Evolutionary conservation across 495 filamentous ascomycete species (phyloP).

Genomic region (Cryomyces minteri): DNA sequence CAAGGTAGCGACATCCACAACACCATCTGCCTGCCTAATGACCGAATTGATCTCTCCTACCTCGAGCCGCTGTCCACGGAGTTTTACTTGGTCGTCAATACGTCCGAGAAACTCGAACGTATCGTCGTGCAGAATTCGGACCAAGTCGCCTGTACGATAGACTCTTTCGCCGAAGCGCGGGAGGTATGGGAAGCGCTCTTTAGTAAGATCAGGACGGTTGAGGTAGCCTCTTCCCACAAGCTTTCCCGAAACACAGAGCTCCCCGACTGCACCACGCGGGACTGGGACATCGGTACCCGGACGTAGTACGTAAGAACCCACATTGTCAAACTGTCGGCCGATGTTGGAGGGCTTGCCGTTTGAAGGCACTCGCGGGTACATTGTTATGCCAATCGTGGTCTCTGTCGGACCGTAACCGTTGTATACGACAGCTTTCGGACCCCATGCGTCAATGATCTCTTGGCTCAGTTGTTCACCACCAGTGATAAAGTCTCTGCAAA

Average conservation of each 20-base stretch:
- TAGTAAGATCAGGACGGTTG: conserved; percentile 50
- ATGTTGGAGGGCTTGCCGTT: conserved; percentile 72
- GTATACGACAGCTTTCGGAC: conserved; percentile 41
- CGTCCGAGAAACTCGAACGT: conserved; percentile 59
- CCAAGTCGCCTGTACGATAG: conserved; percentile 69
- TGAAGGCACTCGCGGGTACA: conserved; percentile 49
- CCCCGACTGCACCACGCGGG: conserved; percentile 61
- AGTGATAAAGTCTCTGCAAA: conserved; percentile 56
- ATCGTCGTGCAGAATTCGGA: conserved; percentile 49
- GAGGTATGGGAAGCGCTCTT: conserved; percentile 41
- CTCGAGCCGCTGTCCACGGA: conserved; percentile 61
- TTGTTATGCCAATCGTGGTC: conserved; percentile 72
- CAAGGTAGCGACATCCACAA: conserved; percentile 44
- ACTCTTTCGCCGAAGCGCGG: conserved; percentile 30
- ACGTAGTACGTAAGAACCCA: conserved; percentile 60
- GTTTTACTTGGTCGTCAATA: conserved; percentile 64
- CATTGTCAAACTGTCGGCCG: conserved; percentile 64
- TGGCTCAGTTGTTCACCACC: conserved; percentile 55
- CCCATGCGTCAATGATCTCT: conserved; percentile 57
- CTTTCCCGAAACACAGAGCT: conserved; percentile 72
- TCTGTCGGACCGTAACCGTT: conserved; percentile 80
- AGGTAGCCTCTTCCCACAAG: conserved; percentile 80
- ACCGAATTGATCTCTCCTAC: conserved; percentile 57
- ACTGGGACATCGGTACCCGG: conserved; percentile 48
- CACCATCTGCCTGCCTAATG: conserved; percentile 27